Percentiles rank a stretch among this genome's conserved stretches.
phyloP scores from a whole-genome alignment of 768 basidiomycete genomes.

The Dacryopinax primogenitus region DNA sequence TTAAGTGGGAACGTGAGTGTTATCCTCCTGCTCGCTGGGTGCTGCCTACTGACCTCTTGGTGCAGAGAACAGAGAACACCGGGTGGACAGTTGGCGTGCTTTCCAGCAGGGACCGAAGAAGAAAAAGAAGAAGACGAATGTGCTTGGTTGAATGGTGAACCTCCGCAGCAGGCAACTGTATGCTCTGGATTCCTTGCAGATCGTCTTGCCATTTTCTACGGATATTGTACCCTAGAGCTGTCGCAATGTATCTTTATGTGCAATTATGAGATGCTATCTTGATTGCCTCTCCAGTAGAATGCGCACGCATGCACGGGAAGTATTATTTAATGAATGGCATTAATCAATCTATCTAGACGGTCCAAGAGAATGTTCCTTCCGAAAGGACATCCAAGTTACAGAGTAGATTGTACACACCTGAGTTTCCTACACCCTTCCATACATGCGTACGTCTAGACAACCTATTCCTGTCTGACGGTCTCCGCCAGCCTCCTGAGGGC shows the following conservation, averaged over 20 bases:
- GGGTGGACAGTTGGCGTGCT: slow-evolving; percentile 72
- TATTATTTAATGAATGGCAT: too few relatives aligned
- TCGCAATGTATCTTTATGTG: too few relatives aligned
- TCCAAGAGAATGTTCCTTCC: too few relatives aligned
- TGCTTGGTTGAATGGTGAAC: slow-evolving; percentile 11
- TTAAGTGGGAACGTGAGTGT: slow-evolving; percentile 69
- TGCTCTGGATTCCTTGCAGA: neutral
- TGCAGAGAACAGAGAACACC: slow-evolving; percentile 59
- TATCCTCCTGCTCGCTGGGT: neutral
- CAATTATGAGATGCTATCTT: too few relatives aligned
- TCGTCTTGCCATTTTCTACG: too few relatives aligned
- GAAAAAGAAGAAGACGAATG: slow-evolving; percentile 64
- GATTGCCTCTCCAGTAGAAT: too few relatives aligned
- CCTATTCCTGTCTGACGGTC: slow-evolving; percentile 28
- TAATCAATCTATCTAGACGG: too few relatives aligned
- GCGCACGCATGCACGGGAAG: too few relatives aligned
- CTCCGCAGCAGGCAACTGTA: neutral
- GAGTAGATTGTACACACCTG: neutral
- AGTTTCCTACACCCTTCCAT: neutral
- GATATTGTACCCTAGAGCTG: too few relatives aligned
- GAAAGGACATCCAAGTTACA: too few relatives aligned
- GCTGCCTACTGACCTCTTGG: slow-evolving; percentile 11
- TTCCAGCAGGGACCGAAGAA: slow-evolving; percentile 39
- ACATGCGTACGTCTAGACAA: neutral
- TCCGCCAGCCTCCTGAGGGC: slow-evolving; percentile 49